Evolutionary conservation across 2,329 filamentous ascomycete genomes (phyloP).

Genomic region (Cadophora sp.): DNA sequence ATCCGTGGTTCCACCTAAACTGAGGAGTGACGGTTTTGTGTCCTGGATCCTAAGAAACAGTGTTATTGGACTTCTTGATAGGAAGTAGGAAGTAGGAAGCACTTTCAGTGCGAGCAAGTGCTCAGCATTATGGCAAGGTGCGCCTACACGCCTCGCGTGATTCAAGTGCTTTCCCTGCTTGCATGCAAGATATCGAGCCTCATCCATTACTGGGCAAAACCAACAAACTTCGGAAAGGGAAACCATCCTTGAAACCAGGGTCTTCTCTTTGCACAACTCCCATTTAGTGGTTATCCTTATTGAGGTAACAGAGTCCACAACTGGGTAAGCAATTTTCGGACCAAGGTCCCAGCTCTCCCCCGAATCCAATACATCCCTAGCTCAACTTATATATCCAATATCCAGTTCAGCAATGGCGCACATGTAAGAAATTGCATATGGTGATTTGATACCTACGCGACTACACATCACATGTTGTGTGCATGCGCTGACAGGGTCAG

Average conservation of each 20-base stretch:
- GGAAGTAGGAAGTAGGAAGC: no score
- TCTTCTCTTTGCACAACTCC: neutral
- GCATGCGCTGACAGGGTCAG: neutral
- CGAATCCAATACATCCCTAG: neutral
- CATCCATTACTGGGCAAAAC: neutral
- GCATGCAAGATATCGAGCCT: neutral
- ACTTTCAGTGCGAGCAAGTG: neutral
- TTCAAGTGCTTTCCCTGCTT: neutral
- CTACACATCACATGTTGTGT: neutral
- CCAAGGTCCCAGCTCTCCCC: neutral
- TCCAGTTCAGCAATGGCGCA: neutral
- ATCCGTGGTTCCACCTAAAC: no score
- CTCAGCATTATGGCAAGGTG: neutral
- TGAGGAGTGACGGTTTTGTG: neutral
- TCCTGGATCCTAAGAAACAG: no score
- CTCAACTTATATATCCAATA: neutral
- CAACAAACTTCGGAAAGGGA: neutral
- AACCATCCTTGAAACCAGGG: neutral
- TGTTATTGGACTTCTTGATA: no score
- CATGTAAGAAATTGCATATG: conserved; percentile 3
- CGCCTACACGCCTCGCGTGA: neutral
- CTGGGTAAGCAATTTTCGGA: neutral
- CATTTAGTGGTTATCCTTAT: neutral
- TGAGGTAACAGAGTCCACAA: neutral
- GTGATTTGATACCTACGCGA: neutral